Conservation (phyloP, 352 stramenopile genomes). For the Globisporangium spiculum region DNA sequence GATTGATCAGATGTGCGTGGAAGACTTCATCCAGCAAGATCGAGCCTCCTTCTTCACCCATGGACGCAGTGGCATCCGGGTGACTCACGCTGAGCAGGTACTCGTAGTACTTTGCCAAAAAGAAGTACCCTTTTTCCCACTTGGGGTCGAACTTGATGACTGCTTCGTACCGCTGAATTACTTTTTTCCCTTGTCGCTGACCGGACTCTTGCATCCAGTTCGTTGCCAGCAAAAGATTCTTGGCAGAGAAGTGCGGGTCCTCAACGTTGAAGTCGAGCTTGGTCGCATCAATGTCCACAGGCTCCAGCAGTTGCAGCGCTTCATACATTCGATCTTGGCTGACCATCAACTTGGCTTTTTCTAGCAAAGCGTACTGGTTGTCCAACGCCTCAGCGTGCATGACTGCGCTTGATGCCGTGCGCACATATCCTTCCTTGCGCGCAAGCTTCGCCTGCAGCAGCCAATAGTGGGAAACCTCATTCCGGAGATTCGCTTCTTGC, state of each 20-base stretch:
- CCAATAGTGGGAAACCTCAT: conserved; percentile 81
- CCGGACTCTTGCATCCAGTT: conserved; percentile 96
- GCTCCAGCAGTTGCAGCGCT: conserved; percentile 80
- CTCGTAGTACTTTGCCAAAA: conserved; percentile 89
- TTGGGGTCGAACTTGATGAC: conserved; percentile 92
- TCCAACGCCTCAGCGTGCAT: conserved; percentile 83
- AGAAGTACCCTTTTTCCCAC: conserved; percentile 95
- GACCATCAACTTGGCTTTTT: conserved; percentile 82
- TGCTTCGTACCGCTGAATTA: conserved; percentile 93
- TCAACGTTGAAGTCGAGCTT: conserved; percentile 76
- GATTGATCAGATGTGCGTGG: conserved; percentile 73
- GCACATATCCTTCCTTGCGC: conserved; percentile 80
- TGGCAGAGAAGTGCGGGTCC: conserved; percentile 73
- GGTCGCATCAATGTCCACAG: conserved; percentile 70
- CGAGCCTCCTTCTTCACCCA: conserved; percentile 35
- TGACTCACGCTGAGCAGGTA: conserved; percentile 83
- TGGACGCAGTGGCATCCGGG: conserved; percentile 36
- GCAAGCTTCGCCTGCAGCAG: conserved; percentile 79
- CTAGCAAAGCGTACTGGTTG: conserved; percentile 67
- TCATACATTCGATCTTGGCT: conserved; percentile 83
- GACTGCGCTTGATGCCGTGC: conserved; percentile 75
- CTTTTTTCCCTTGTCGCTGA: conserved; percentile 91
- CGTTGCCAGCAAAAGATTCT: conserved; percentile 91
- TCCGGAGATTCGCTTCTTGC: conserved; percentile 52
- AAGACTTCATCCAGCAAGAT: conserved; percentile 59